Evolutionary conservation across 2,329 filamentous ascomycete genomes (phyloP).

Genomic region (Nemania diffusa): DNA sequence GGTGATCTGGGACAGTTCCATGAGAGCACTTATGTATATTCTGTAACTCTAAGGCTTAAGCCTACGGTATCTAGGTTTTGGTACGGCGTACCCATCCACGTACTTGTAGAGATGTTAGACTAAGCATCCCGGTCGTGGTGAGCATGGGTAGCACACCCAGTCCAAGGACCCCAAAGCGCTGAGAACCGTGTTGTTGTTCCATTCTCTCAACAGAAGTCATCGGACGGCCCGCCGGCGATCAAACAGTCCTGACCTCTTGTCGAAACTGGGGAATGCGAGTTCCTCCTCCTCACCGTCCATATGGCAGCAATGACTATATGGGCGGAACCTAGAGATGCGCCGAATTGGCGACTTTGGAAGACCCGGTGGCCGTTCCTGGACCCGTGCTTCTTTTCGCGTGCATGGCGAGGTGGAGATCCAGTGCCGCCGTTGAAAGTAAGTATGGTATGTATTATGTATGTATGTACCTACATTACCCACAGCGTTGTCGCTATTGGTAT

Average conservation of each 20-base stretch:
- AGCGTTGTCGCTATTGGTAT: neutral
- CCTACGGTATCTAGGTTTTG: too few relatives aligned
- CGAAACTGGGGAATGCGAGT: slow-evolving; percentile 23
- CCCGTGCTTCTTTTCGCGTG: slow-evolving; percentile 7
- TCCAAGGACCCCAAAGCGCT: slow-evolving; percentile 18
- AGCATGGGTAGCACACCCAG: neutral
- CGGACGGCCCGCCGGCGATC: slow-evolving; percentile 32
- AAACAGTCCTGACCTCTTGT: slow-evolving; percentile 28
- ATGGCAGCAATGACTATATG: slow-evolving; percentile 13
- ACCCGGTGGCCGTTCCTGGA: slow-evolving; percentile 15
- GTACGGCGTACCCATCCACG: neutral
- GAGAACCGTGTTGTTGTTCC: slow-evolving; percentile 5
- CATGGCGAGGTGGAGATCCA: slow-evolving; percentile 11
- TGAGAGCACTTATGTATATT: too few relatives aligned
- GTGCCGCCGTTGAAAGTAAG: slow-evolving; percentile 4
- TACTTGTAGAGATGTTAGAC: neutral
- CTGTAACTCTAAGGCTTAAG: too few relatives aligned
- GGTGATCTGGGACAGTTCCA: neutral
- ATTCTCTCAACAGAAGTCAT: slow-evolving; percentile 16
- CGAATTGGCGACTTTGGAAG: neutral
- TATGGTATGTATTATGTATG: too few relatives aligned
- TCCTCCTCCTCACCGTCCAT: slow-evolving; percentile 23
- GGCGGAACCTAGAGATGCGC: slow-evolving; percentile 10
- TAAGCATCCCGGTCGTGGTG: too few relatives aligned
- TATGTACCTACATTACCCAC: neutral